phyloP scores from a whole-genome alignment of 1,284 basidiomycete genomes.

The Ustilago crameri region DNA sequence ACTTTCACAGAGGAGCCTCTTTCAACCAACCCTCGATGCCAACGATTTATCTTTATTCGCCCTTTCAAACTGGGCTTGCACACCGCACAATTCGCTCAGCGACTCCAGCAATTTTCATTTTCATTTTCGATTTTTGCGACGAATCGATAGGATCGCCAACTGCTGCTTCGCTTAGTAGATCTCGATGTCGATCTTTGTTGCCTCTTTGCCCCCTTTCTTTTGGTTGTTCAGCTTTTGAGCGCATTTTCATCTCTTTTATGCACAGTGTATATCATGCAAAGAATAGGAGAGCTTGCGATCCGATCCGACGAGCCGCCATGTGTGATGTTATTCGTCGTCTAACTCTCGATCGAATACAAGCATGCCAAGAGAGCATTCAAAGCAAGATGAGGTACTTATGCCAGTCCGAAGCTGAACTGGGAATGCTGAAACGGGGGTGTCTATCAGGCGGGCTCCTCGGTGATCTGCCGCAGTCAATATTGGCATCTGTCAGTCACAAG shows the following conservation, averaged over 20 bases:
- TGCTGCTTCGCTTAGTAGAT: slow-evolving; percentile 21
- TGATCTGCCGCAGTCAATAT: no score
- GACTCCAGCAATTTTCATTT: neutral
- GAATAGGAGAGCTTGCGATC: slow-evolving; percentile 1
- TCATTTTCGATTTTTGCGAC: neutral
- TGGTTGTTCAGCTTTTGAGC: neutral
- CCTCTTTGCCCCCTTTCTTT: neutral
- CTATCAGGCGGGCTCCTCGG: slow-evolving; percentile 10
- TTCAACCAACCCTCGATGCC: no score
- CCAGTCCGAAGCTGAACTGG: neutral
- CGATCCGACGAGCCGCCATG: neutral
- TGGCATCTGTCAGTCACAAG: no score
- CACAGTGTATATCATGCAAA: no score
- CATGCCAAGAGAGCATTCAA: neutral
- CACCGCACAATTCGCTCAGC: neutral
- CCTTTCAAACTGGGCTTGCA: no score
- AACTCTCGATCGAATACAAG: slow-evolving; percentile 4
- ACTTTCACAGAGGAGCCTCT: no score
- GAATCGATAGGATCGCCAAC: slow-evolving; percentile 14
- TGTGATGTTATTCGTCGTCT: neutral
- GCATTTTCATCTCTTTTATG: no score
- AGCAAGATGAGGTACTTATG: no score
- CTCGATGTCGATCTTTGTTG: slow-evolving; percentile 22
- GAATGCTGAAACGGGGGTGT: slow-evolving; percentile 18
- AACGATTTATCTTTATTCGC: no score